Conservation (phyloP, 2,329 filamentous ascomycete genomes). For the Arthrobotrys musiformis region DNA sequence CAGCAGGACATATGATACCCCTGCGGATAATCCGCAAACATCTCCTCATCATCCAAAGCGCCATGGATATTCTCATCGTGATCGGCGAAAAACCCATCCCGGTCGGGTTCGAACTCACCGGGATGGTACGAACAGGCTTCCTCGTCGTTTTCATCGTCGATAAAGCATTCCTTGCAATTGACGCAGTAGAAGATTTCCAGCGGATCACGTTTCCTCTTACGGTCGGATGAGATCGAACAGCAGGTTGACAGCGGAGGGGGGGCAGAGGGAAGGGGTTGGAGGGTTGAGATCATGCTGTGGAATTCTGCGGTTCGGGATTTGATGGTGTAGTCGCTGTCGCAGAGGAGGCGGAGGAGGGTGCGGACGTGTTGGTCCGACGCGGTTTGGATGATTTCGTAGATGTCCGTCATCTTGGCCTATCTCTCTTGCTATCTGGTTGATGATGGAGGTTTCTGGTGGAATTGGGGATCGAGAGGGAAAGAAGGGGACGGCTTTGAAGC, state of each 20-base stretch:
- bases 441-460: background rate
- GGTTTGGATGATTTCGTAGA: constrained; percentile 49
- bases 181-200: constrained; percentile 42
- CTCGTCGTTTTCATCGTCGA: constrained; percentile 42
- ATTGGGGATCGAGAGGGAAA: background rate
- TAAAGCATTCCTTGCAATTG: constrained; percentile 40
- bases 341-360: constrained; percentile 49
- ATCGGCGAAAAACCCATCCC: constrained; percentile 36
- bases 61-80: constrained; percentile 28
- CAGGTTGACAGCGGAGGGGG: too few relatives aligned
- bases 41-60: constrained; percentile 25
- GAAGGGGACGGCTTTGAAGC: background rate
- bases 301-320: constrained; percentile 28
- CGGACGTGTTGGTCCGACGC: constrained; percentile 52
- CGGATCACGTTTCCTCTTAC: constrained; percentile 27
- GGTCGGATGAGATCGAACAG: background rate
- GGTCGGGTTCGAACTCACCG: constrained; percentile 38
- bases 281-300: constrained; percentile 19
- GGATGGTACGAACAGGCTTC: constrained; percentile 45
- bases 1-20: constrained; percentile 44
- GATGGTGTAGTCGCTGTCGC: constrained; percentile 32
- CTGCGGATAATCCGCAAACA: constrained; percentile 37
- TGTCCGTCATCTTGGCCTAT: constrained; percentile 22
- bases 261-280: too few relatives aligned
- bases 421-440: too few relatives aligned